Base-by-base conservation (phyloP, 257 asterid genomes). In the Cinchona pubescens region DNA sequence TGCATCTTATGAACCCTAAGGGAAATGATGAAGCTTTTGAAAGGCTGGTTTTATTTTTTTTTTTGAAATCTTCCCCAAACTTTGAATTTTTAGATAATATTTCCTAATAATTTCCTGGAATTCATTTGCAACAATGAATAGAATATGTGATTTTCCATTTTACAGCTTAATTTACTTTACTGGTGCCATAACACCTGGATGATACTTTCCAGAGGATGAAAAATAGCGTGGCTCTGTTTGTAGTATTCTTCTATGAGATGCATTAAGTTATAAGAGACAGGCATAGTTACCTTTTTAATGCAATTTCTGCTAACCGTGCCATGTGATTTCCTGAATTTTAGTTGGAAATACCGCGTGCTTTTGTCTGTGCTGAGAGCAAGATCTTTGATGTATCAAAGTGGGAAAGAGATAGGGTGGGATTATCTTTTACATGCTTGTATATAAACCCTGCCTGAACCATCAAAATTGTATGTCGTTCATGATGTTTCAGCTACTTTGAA, bases 331-430 rank as follows among this genome's bases (percentile, higher is more conserved):
- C 49, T 76, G 73, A 49, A n/a, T n/a, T 10, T 59, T 80, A 92
- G 99, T 90, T 88, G 87, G 98, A 93, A 80, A 93, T 93, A 80
- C 98, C 98, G 12, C 89, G 98, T 43, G 99, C 99, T 43, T 95
- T 95, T 81, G 99, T 96, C 29, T 96, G 98, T 61, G 98, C 98
- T 69, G 99, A 96, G 87, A 89, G 88, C 92, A 96, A 74, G 87
- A 87, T 96, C 69, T 96, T 93, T 74, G 99, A 96, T 76, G 99
- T 96, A 40, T 96, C 99, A 0, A 98, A 96, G 82, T 96, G 99
- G 99, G 99, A 98, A 34, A 88, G 86, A 85, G 93, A 98, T 79
- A 98, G 93, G 98, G 99, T 96, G 59, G 42, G 92, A 81, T 60
- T 69, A 76, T 75, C 30, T 58, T 67, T 38, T 67, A 29, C 34